These are phyloP conservation scores for Hirsutella thompsonii DNA, from an alignment of 2,329 filamentous ascomycete species.

Conservation along the genomic window DNA sequence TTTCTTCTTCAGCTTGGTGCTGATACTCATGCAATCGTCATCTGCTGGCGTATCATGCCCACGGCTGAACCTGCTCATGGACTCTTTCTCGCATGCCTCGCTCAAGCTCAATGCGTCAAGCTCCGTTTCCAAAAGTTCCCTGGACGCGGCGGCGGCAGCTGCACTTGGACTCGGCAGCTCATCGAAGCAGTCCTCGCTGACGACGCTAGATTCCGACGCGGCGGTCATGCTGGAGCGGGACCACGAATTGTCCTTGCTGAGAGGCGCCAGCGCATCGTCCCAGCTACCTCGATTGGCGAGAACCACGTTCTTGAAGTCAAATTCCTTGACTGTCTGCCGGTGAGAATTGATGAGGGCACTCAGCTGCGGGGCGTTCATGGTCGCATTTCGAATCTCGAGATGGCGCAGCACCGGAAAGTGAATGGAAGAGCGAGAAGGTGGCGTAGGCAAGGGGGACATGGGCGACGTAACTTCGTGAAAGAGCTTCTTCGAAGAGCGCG, in stretches of 20 bases:
- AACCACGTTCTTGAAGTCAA: conserved; percentile 66
- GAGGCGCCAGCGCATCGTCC: conserved; percentile 69
- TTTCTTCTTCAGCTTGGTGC: conserved; percentile 36
- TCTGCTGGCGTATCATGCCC: conserved; percentile 19
- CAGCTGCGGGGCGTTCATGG: conserved; percentile 60
- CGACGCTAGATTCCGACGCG: conserved; percentile 18
- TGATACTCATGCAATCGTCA: conserved; percentile 23
- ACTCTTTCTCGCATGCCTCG: conserved; percentile 15
- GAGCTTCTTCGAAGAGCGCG: conserved; percentile 40
- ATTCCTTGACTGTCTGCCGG: conserved; percentile 55
- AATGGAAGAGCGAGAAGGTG: conserved; percentile 40
- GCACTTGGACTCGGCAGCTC: conserved; percentile 35
- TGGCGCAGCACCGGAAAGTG: conserved; percentile 54
- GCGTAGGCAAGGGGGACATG: conserved; percentile 47
- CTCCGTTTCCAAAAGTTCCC: conserved; percentile 29
- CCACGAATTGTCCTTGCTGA: conserved; percentile 32
- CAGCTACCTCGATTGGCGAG: conserved; percentile 58
- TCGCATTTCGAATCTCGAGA: conserved; percentile 59
- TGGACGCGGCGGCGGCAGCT: conserved; percentile 39
- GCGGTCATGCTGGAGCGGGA: conserved; percentile 15
- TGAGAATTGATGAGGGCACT: conserved; percentile 55
- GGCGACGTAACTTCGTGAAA: conserved; percentile 52
- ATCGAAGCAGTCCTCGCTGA: conserved; percentile 20
- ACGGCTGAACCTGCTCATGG: conserved; percentile 16
- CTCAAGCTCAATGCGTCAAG: conserved; percentile 25